Conservation (phyloP, 352 stramenopile genomes). For the Pythium chondricola region DNA sequence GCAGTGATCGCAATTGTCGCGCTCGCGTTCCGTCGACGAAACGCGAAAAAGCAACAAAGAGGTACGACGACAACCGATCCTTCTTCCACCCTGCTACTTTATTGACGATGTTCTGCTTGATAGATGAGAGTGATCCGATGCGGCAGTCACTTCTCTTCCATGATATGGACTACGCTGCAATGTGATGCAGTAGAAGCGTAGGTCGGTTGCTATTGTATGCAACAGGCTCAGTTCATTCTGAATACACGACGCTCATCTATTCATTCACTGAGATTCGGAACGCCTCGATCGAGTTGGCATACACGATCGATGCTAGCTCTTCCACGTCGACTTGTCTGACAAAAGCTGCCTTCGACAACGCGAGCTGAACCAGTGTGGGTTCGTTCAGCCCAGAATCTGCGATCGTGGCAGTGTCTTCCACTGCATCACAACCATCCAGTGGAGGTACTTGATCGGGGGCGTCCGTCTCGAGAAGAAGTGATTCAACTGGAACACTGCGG, state of each 20-base stretch:
- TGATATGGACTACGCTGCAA: slow-evolving; percentile 75
- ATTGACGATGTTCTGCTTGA: not conserved
- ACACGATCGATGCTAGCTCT: slow-evolving; percentile 31
- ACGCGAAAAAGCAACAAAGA: slow-evolving; percentile 6
- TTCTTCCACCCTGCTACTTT: not conserved
- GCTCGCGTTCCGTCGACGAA: slow-evolving; percentile 11
- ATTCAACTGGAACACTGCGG: slow-evolving; percentile 29
- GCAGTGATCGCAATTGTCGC: slow-evolving; percentile 11
- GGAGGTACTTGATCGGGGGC: slow-evolving; percentile 55
- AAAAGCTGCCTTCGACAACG: slow-evolving; percentile 31
- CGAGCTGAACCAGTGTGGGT: slow-evolving; percentile 42
- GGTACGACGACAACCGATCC: slow-evolving; percentile 9
- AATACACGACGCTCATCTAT: not conserved
- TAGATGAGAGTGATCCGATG: slow-evolving; percentile 33
- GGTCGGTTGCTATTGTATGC: too few relatives aligned
- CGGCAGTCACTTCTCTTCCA: slow-evolving; percentile 54
- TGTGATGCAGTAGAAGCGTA: slow-evolving; percentile 24
- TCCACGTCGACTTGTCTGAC: slow-evolving; percentile 28
- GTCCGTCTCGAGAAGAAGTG: slow-evolving; percentile 70
- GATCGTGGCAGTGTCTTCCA: too few relatives aligned
- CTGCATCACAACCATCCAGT: too few relatives aligned
- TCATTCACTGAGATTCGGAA: slow-evolving; percentile 23
- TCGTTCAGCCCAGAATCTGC: slow-evolving; percentile 54
- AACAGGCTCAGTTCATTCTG: too few relatives aligned
- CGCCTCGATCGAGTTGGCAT: slow-evolving; percentile 28